Percentiles rank a stretch among this genome's conserved stretches.
Evolutionary conservation across 2,329 filamentous ascomycete genomes (phyloP).

Genomic region (Sodiomyces alkalinus): DNA sequence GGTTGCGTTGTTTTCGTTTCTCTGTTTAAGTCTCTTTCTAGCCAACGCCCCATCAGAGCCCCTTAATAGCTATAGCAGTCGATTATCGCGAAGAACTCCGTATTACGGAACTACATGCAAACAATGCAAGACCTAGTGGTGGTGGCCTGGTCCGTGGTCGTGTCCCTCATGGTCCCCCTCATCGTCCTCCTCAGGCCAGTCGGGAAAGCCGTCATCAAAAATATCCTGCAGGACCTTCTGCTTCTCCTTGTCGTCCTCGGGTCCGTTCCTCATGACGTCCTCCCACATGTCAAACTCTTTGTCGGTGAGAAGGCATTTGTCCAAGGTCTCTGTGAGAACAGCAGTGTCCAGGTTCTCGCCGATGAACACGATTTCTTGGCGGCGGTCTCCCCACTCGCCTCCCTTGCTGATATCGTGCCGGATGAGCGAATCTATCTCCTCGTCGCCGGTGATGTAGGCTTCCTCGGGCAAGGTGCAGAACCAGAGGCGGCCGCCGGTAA

Average conservation of each 20-base stretch:
- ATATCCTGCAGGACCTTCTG: constrained; percentile 28
- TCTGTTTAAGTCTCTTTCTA: too few relatives aligned
- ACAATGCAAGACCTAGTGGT: too few relatives aligned
- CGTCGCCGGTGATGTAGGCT: constrained; percentile 31
- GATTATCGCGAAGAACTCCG: too few relatives aligned
- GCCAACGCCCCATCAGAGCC: too few relatives aligned
- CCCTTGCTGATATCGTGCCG: constrained; percentile 33
- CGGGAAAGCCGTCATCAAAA: constrained; percentile 45
- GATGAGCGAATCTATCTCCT: constrained; percentile 30
- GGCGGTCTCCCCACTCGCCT: constrained; percentile 51
- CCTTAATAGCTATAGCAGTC: too few relatives aligned
- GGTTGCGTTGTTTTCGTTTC: too few relatives aligned
- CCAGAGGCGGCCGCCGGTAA: constrained; percentile 39
- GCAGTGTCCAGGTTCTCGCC: constrained; percentile 44
- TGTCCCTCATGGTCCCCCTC: constrained; percentile 17
- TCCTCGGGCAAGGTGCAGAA: constrained; percentile 43
- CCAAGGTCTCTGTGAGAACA: constrained; percentile 35
- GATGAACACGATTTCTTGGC: constrained; percentile 62
- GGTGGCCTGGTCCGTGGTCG: constrained; percentile 9
- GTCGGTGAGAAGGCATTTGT: constrained; percentile 47
- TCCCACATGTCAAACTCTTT: constrained; percentile 40
- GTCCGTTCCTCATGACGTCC: constrained; percentile 29
- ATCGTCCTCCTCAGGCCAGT: constrained; percentile 32
- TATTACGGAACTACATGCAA: too few relatives aligned
- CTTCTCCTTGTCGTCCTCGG: constrained; percentile 20